Evolutionary conservation across 23 red algal genomes (phyloP).

Genomic region (Agarophyton chilense): DNA sequence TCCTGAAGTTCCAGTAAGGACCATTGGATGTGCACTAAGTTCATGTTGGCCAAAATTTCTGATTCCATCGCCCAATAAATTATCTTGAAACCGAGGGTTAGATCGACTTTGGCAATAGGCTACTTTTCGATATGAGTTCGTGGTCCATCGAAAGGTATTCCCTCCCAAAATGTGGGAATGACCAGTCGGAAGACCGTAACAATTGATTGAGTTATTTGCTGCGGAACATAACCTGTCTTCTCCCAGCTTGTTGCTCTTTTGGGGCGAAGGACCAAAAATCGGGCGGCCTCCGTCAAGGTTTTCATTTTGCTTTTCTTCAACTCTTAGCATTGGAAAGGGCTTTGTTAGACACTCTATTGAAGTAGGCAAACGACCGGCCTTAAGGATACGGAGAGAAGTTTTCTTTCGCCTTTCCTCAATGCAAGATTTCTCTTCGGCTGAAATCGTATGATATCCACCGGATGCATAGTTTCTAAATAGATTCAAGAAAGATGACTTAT

Average conservation of each 20-base stretch:
- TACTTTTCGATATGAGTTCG: background rate
- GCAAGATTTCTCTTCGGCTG: slow-evolving; percentile 1
- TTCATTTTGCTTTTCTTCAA: background rate
- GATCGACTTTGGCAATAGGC: background rate
- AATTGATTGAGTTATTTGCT: background rate
- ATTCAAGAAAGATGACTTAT: slow-evolving; percentile 34
- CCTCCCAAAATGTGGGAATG: background rate
- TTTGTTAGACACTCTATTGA: slow-evolving; percentile 37
- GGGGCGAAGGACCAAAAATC: background rate
- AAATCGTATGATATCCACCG: slow-evolving; percentile 48
- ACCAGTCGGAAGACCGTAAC: background rate
- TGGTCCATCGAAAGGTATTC: background rate
- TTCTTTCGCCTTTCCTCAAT: slow-evolving; percentile 13
- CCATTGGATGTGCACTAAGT: background rate
- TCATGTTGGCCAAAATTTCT: background rate
- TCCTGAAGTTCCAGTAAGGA: background rate
- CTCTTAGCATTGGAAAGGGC: slow-evolving; percentile 41
- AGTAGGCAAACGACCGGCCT: slow-evolving; percentile 29
- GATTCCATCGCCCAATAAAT: background rate
- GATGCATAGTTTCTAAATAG: slow-evolving; percentile 43
- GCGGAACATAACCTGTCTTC: background rate
- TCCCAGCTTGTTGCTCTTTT: background rate
- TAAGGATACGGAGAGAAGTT: background rate
- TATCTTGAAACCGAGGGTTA: background rate
- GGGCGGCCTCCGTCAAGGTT: background rate